phyloP scores from a whole-genome alignment of 345 rosid species.

The Eucalyptus pauciflora region DNA sequence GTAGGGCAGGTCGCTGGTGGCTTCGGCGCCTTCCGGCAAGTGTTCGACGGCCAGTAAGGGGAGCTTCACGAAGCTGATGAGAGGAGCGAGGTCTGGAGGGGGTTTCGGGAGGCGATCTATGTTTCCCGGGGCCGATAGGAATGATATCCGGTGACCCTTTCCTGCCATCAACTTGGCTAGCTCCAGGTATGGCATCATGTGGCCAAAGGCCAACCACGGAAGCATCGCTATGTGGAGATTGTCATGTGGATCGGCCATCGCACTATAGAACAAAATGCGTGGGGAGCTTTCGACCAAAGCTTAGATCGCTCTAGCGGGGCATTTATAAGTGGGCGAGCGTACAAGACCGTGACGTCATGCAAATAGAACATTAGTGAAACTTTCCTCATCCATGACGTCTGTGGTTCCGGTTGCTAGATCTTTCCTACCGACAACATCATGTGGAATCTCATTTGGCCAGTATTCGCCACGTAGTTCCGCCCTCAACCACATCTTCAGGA shows the following conservation, averaged over 20 bases:
- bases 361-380: neutral
- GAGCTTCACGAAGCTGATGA: neutral
- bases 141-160: constrained; percentile 2
- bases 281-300: no score
- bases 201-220: constrained; percentile 13
- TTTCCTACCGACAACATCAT: neutral
- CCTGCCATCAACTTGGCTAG: constrained; percentile 1
- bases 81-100: neutral
- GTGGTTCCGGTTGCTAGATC: neutral
- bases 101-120: constrained; percentile 5
- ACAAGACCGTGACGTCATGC: no score
- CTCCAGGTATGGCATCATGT: constrained; percentile 10
- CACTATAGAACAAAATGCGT: neutral
- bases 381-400: neutral
- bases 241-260: neutral
- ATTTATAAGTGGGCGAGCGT: no score
- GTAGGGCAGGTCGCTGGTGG: constrained; percentile 13
- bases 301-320: no score
- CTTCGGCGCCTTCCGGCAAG: neutral
- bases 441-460: neutral
- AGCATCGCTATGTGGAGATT: neutral
- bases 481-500: neutral
- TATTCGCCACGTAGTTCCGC: neutral
- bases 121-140: constrained; percentile 6
- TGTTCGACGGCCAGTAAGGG: neutral